These are phyloP conservation scores for Podila epicladia DNA, from an alignment of 192 early-diverging fungal genomes.

Conservation along the genomic window DNA sequence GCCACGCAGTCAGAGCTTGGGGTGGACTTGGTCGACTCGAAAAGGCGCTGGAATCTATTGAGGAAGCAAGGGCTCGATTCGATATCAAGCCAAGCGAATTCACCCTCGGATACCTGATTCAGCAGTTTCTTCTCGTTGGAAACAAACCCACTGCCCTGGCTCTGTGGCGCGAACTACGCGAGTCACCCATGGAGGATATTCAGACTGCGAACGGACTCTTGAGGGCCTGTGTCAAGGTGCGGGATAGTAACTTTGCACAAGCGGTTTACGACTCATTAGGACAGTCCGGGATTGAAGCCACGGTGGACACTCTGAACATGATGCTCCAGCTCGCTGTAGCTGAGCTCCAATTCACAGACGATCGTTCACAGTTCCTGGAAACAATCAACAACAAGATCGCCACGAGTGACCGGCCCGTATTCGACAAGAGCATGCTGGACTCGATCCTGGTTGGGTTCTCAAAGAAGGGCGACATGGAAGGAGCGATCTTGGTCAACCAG, in stretches of 20 bases:
- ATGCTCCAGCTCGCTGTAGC: conserved; percentile 41
- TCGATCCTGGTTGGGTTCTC: conserved; percentile 33
- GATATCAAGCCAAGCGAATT: conserved; percentile 27
- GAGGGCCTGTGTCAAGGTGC: conserved; percentile 24
- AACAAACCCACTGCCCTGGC: neutral
- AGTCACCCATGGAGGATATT: neutral
- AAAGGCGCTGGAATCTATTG: conserved; percentile 15
- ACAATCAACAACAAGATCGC: conserved; percentile 16
- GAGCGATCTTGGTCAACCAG: conserved; percentile 17
- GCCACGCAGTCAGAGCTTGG: conserved; percentile 40
- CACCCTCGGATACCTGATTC: conserved; percentile 41
- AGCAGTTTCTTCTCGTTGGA: conserved; percentile 10
- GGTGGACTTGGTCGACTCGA: conserved; percentile 29
- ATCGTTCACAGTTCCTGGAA: conserved; percentile 14
- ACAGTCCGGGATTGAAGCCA: conserved; percentile 13
- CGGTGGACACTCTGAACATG: conserved; percentile 30
- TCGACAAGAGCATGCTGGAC: conserved; percentile 19
- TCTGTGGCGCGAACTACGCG: conserved; percentile 16
- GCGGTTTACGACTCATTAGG: conserved; percentile 26
- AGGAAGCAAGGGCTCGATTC: neutral
- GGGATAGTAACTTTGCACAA: conserved; percentile 26
- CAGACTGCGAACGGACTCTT: conserved; percentile 33
- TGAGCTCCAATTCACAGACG: conserved; percentile 16
- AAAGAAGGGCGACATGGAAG: conserved; percentile 41
- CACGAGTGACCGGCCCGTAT: conserved; percentile 14